Conservation (phyloP, 768 basidiomycete species). For the Strobilomyces confusus region DNA sequence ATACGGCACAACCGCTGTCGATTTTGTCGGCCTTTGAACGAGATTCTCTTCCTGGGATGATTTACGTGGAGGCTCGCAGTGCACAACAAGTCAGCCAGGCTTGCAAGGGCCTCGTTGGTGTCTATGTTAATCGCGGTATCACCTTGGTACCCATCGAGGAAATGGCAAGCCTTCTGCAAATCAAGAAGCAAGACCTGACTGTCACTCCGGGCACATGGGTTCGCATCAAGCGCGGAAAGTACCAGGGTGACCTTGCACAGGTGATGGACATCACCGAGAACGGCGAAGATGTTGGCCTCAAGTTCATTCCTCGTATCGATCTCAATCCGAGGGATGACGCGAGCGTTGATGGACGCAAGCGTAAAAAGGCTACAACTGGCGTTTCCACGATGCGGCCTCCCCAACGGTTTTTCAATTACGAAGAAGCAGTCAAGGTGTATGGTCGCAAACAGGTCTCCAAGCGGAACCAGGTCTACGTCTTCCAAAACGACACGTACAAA, state of each 20-base stretch:
- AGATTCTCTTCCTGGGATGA: conserved; percentile 91
- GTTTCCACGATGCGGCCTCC: conserved; percentile 73
- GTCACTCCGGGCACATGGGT: conserved; percentile 91
- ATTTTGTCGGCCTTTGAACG: conserved; percentile 95
- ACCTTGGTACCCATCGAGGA: conserved; percentile 92
- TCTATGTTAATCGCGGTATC: conserved; percentile 81
- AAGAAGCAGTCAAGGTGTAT: conserved; percentile 86
- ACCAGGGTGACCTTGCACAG: conserved; percentile 92
- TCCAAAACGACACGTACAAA: conserved; percentile 90
- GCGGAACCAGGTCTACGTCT: conserved; percentile 73
- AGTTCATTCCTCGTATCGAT: conserved; percentile 97
- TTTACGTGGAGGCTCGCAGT: conserved; percentile 93
- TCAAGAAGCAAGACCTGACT: conserved; percentile 89
- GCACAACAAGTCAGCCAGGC: conserved; percentile 83
- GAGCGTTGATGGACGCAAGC: conserved; percentile 65
- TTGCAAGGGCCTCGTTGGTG: conserved; percentile 85
- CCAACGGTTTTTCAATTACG: conserved; percentile 89
- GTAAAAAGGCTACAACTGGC: conserved; percentile 58
- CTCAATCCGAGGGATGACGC: conserved; percentile 84
- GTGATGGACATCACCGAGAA: conserved; percentile 93
- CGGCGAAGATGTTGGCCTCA: conserved; percentile 87
- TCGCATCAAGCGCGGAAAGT: conserved; percentile 89
- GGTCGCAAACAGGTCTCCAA: conserved; percentile 73
- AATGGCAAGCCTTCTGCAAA: conserved; percentile 94
- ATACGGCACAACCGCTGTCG: conserved; percentile 69